Conservation (phyloP, 2,329 filamentous ascomycete genomes). For the Neocucurbitaria cava region DNA sequence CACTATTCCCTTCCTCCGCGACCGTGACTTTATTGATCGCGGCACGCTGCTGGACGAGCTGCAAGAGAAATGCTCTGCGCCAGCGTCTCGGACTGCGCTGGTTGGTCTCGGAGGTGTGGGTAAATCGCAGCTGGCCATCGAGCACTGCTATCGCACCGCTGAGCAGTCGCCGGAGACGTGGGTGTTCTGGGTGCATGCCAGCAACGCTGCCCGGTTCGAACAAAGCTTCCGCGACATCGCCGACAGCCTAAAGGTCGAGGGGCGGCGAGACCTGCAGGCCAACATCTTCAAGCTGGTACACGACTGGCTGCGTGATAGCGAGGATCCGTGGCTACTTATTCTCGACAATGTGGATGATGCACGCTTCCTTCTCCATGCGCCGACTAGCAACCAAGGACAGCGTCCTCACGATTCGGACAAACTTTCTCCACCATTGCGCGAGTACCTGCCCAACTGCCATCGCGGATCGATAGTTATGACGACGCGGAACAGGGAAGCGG, state of each 20-base stretch:
- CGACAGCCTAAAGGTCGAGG: constrained; percentile 13
- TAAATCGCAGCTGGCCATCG: constrained; percentile 20
- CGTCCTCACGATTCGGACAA: too few relatives aligned
- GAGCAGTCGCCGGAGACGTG: constrained; percentile 17
- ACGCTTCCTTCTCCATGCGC: constrained; percentile 3
- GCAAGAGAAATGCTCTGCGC: too few relatives aligned
- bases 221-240: constrained; percentile 21
- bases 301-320: constrained; percentile 7
- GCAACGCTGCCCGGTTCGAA: constrained; percentile 18
- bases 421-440: not conserved
- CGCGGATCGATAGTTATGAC: constrained; percentile 19
- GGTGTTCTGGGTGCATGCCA: constrained; percentile 21
- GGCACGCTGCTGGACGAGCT: too few relatives aligned
- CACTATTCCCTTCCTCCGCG: too few relatives aligned
- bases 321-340: constrained; percentile 22
- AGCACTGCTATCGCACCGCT: constrained; percentile 9
- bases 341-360: constrained; percentile 29
- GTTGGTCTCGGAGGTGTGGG: too few relatives aligned
- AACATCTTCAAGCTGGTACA: constrained; percentile 22
- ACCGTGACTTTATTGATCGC: too few relatives aligned
- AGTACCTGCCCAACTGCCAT: constrained; percentile 14
- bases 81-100: too few relatives aligned
- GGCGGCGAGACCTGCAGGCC: constrained; percentile 12
- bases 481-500: constrained; percentile 9
- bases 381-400: not conserved